Conservation (phyloP, 1,284 basidiomycete species). For the Wallemia hederae region DNA sequence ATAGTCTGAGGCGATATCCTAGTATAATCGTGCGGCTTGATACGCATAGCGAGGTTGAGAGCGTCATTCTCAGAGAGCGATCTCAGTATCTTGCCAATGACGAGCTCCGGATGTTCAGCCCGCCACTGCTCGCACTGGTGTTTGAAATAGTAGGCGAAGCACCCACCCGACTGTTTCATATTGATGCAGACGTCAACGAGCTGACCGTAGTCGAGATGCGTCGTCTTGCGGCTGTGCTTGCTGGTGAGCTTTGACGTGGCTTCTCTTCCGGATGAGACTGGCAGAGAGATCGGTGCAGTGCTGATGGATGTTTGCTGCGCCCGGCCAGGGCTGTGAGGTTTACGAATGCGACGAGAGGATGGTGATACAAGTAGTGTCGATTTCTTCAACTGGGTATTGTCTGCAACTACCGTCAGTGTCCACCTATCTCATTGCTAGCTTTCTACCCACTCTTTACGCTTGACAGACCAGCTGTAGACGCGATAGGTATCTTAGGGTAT, state of each 20-base stretch:
- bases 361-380: no score
- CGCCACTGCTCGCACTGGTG: background rate
- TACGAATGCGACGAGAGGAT: no score
- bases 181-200: background rate
- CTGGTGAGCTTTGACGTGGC: background rate
- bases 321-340: no score
- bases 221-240: background rate
- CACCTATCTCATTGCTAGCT: no score
- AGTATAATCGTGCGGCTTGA: background rate
- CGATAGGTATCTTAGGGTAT: background rate
- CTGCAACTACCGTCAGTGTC: background rate
- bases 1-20: background rate
- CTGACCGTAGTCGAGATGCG: background rate
- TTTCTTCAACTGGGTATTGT: background rate
- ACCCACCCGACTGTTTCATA: background rate
- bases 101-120: background rate
- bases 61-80: background rate
- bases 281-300: no score
- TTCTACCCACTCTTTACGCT: background rate
- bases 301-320: no score
- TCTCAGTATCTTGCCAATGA: background rate
- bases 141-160: background rate
- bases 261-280: background rate
- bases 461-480: background rate
- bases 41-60: background rate